Conservation (phyloP, 352 stramenopile genomes). For the Pseudoperonospora humuli region DNA sequence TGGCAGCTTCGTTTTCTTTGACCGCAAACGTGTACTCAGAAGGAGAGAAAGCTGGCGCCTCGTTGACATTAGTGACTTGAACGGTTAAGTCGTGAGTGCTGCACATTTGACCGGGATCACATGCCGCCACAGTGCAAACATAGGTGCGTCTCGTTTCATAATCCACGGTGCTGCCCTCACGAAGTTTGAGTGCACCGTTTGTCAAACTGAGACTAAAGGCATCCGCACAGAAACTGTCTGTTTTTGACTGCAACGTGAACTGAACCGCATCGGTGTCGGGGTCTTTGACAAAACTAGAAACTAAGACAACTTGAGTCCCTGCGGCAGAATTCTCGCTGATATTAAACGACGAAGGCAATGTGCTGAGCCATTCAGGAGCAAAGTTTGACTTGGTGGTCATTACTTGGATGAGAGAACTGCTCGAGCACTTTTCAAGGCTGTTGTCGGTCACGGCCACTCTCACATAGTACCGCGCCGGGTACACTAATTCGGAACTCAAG, state of each 20-base stretch:
- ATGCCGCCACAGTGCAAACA: constrained; percentile 41
- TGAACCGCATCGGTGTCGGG: constrained; percentile 36
- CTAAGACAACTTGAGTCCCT: constrained; percentile 18
- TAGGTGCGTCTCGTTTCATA: constrained; percentile 33
- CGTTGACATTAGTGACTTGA: constrained; percentile 44
- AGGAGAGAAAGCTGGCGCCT: constrained; percentile 34
- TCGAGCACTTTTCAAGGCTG: constrained; percentile 21
- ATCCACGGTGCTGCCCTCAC: constrained; percentile 22
- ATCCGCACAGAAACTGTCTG: constrained; percentile 37
- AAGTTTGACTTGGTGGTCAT: constrained; percentile 45
- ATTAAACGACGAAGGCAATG: constrained; percentile 20
- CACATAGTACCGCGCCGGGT: constrained; percentile 24
- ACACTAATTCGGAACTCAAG: constrained; percentile 27
- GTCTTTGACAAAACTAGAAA: constrained; percentile 28
- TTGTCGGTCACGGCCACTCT: constrained; percentile 37
- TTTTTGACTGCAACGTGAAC: constrained; percentile 47
- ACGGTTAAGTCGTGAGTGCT: constrained; percentile 33
- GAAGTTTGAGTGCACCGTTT: constrained; percentile 26
- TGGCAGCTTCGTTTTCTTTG: constrained; percentile 23
- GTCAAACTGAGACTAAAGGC: constrained; percentile 30
- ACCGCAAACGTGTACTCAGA: constrained; percentile 25
- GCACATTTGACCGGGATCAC: constrained; percentile 46
- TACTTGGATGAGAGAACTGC: constrained; percentile 14
- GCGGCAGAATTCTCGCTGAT: constrained; percentile 35
- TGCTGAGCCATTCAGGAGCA: constrained; percentile 30